Base-by-base conservation (phyloP, 805 yeast genomes). In the Suhomyces kilbournensis region DNA sequence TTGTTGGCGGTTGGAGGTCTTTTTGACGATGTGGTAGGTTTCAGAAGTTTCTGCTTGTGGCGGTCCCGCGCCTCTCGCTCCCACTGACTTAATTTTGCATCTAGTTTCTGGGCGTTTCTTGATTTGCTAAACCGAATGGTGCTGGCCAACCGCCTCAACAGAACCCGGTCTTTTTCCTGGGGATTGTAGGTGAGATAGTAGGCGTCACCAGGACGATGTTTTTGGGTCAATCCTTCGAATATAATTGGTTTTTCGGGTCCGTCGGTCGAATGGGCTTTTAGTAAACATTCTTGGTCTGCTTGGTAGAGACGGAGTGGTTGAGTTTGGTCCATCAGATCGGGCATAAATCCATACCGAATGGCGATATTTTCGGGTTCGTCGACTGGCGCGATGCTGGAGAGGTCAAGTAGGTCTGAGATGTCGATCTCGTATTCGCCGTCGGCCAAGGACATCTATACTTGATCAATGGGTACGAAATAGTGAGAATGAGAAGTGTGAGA, bases 341-440 rank as follows among this genome's bases (percentile, higher is more conserved):
- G 77, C 8, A 72, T 65, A 51, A 70, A 67, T 19, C 78, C 78
- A 53, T 75, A 75, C 26, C 78, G 63, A 25, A 75, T 60, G 20
- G 72, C 75, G 12, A 67, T 47, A 35, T 56, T 56, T 22, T 56
- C 56, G n/a, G 53, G 45, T 12, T 53, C 53, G 48, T 52, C 47
- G 32, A 39, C 48, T 25, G 58, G 53, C 14, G 56, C 47, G 12
- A 53, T 43, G 26, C 47, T 45, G 48, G 50, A 46, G 43, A 46
- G 32, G 32, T 48, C 43, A 22, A 54, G 50, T 15, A 69, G 57
- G n/a, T 55, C 62, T 47, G 69, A 60, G 44, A 73, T 56, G 52
- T 74, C 78, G 38, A 75, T 66, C 25, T 71, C 77, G 59, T 75
- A 75, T 55, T 75, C 79, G 15, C 79, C 79, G 59, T 75, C 77